Conservation (phyloP, 2,329 filamentous ascomycete genomes). For the Cladosporium cucumerinum region DNA sequence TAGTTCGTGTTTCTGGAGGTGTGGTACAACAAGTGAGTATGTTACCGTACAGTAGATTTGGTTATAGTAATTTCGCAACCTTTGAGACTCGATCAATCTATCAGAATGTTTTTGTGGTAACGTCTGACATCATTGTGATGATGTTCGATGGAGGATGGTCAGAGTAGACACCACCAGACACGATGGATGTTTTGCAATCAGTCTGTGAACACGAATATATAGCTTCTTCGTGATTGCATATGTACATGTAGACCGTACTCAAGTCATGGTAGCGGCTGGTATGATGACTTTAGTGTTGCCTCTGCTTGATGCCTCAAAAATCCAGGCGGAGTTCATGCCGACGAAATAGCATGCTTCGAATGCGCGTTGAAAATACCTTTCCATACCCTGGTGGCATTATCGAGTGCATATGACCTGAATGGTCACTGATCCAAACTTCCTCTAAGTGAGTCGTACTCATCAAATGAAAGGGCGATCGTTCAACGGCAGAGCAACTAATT, state of each 20-base stretch:
- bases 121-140: constrained; percentile 10
- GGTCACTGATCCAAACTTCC: too few species aligned
- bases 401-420: not conserved
- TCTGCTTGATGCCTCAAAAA: not conserved
- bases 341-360: not conserved
- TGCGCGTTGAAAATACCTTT: not conserved
- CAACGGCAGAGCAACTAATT: not conserved
- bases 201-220: not conserved
- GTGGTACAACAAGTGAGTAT: not conserved
- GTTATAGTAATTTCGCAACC: not conserved
- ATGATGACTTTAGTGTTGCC: not conserved
- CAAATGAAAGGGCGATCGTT: not conserved
- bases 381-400: not conserved
- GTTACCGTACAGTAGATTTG: not conserved
- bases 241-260: not conserved
- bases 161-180: not conserved
- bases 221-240: not conserved
- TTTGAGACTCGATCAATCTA: not conserved
- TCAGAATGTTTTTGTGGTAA: not conserved
- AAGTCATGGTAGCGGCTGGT: not conserved
- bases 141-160: not conserved
- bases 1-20: not conserved
- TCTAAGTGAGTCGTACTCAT: not conserved
- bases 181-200: not conserved
- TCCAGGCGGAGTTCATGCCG: not conserved